Evolutionary conservation across 805 yeast species (phyloP), one percentile per base, ranked within the genome.

Genomic region (Starmerella stigmatis): DNA sequence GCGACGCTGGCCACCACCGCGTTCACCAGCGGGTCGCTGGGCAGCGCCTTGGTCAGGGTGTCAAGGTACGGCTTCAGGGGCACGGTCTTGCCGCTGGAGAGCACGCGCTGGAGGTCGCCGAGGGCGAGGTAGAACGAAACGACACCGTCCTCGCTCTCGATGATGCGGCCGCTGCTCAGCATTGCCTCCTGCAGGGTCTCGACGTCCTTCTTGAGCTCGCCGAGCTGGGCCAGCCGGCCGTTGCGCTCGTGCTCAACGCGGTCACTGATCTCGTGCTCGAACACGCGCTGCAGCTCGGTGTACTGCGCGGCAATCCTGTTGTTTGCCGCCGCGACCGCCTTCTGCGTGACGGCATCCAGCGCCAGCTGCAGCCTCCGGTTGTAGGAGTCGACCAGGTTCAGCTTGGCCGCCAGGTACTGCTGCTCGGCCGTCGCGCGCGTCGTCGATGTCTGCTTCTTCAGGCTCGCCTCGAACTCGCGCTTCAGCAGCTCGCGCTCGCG

Each of bases 221-320:
- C 71, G 57, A 92, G 70, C 56, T 80, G 71, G 38, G 81, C 71
- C 56, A 88, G 74, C 60, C 92, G 79, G 22, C 86, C 85, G 51
- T 79, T 71, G 65, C 97, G 79, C 69, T 82, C 94, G 11, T 61
- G 51, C 51, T 81, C 88, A 44, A 88, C 73, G 48, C 73, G 73
- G 44, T 74, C 71, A 37, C 71, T 60, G 39, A 86, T 69, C 46
- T 75, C 67, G 43, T 70, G 67, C 50, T 78, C 74, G 60, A 83
- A 78, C 58, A 76, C 78, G 53, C 78, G 73, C 47, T 85, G 76
- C 55, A 81, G 80, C 53, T 77, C 79, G 41, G 79, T 67, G 57
- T 84, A 75, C 46, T 79, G 75, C 60, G 81, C 69, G 9, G 77
- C 68, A 25, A 85, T 72, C 44, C 79, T 78, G 64, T 85, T 86